These are phyloP conservation scores for Fusarium stilboides DNA, from an alignment of 2,329 filamentous ascomycete species.

Conservation along the genomic window DNA sequence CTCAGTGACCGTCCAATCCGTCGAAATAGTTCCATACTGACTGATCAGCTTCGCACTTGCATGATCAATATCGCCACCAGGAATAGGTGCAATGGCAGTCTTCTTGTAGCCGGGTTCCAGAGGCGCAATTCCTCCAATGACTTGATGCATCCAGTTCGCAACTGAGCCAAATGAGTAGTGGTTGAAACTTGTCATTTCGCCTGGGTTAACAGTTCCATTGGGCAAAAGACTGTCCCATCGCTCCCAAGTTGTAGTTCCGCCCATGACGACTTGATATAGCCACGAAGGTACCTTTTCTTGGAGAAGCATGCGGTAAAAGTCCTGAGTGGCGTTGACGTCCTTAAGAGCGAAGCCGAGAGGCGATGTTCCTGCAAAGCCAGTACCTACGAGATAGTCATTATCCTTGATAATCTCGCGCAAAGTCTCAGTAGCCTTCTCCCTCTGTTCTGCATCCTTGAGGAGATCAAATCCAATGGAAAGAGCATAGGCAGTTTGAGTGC, in stretches of 20 bases:
- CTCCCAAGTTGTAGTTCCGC: conserved; percentile 66
- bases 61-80: conserved; percentile 44
- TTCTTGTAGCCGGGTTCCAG: conserved; percentile 60
- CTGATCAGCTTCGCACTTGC: conserved; percentile 1
- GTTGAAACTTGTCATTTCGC: conserved; percentile 66
- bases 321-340: conserved; percentile 48
- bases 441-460: conserved; percentile 40
- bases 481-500: conserved; percentile 59
- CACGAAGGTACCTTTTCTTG: conserved; percentile 62
- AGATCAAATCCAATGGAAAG: conserved; percentile 58
- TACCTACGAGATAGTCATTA: conserved; percentile 57
- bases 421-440: conserved; percentile 44
- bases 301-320: conserved; percentile 64
- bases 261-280: conserved; percentile 64
- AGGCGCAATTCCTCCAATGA: conserved; percentile 59
- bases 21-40: conserved; percentile 4
- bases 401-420: conserved; percentile 53
- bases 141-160: conserved; percentile 63
- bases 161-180: conserved; percentile 67
- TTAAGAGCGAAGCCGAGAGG: conserved; percentile 10
- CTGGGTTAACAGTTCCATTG: conserved; percentile 61
- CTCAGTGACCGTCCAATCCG: conserved; percentile 20
- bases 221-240: conserved; percentile 65
- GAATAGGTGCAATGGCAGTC: conserved; percentile 54
- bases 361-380: conserved; percentile 54